Evolutionary conservation across 2,329 filamentous ascomycete species (phyloP).

Genomic region (Aureobasidium sp.): DNA sequence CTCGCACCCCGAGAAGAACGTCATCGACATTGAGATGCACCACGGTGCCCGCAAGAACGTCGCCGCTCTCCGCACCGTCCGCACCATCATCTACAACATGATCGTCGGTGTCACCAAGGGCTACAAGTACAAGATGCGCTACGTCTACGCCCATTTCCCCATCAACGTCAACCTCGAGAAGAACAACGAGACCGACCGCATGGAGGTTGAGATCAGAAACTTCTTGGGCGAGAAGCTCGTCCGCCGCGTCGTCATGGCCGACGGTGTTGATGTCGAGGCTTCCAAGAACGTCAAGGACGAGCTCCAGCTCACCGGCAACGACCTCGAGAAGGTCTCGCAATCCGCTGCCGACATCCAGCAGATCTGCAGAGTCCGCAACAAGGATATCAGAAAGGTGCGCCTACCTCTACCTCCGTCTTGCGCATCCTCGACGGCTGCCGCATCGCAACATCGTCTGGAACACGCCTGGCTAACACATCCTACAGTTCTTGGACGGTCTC

Average conservation of each 20-base stretch:
- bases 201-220: conserved; percentile 96
- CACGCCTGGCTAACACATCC: not conserved
- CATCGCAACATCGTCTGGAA: not conserved
- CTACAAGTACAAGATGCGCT: conserved; percentile 99
- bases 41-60: conserved; percentile 97
- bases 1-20: conserved; percentile 71
- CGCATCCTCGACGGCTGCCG: conserved; percentile 22
- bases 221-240: conserved; percentile 99
- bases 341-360: conserved; percentile 99
- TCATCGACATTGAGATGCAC: conserved; percentile 97
- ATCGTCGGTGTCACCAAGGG: conserved; percentile 97
- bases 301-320: conserved; percentile 88
- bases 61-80: conserved; percentile 94
- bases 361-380: conserved; percentile 98
- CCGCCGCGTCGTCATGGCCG: conserved; percentile 78
- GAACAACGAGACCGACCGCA: conserved; percentile 80
- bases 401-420: conserved; percentile 32
- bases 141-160: conserved; percentile 99
- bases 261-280: conserved; percentile 81
- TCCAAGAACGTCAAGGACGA: conserved; percentile 96
- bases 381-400: conserved; percentile 93
- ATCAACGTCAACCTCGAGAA: conserved; percentile 99
- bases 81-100: conserved; percentile 97
- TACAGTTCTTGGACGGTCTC: conserved; percentile 92
- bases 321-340: conserved; percentile 94